Percentiles rank a stretch among this genome's conserved stretches.
These are phyloP conservation scores for Fusarium pseudograminearum DNA, from an alignment of 2,329 filamentous ascomycete species.

Conservation along the genomic window DNA sequence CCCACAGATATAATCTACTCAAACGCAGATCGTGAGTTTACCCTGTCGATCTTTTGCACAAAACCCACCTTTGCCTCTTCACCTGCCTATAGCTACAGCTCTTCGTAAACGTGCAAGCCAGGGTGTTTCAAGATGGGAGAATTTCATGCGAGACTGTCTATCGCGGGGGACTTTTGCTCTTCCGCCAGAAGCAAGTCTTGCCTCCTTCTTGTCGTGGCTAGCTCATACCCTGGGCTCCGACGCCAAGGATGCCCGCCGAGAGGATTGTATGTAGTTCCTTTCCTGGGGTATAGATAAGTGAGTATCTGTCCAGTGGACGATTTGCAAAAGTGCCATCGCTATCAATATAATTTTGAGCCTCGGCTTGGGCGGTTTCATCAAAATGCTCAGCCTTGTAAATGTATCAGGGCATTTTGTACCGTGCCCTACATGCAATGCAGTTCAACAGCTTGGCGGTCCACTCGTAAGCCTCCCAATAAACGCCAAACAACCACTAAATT, in stretches of 20 bases:
- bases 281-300: slow-evolving; percentile 16
- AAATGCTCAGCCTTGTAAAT: slow-evolving; percentile 3
- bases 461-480: slow-evolving; percentile 2
- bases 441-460: not conserved
- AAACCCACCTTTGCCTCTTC: not conserved
- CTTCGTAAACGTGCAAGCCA: not conserved
- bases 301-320: not conserved
- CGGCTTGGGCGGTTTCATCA: not conserved
- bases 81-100: not conserved
- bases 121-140: not conserved
- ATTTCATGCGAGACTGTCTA: slow-evolving; percentile 10
- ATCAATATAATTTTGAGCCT: not conserved
- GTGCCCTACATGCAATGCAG: slow-evolving; percentile 24
- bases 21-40: not conserved
- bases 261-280: not conserved
- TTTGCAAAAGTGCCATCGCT: slow-evolving; percentile 1
- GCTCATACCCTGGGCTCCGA: slow-evolving; percentile 13
- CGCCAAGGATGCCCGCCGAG: slow-evolving; percentile 13
- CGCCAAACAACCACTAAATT: slow-evolving; percentile 10
- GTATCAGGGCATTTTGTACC: slow-evolving; percentile 17
- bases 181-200: slow-evolving; percentile 10
- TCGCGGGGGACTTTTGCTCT: slow-evolving; percentile 24
- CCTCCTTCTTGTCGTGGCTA: slow-evolving; percentile 33
- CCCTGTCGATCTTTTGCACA: not conserved
- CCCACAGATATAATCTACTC: not conserved